phyloP scores from a whole-genome alignment of 352 stramenopile genomes.

The Phytopythium delawarense region DNA sequence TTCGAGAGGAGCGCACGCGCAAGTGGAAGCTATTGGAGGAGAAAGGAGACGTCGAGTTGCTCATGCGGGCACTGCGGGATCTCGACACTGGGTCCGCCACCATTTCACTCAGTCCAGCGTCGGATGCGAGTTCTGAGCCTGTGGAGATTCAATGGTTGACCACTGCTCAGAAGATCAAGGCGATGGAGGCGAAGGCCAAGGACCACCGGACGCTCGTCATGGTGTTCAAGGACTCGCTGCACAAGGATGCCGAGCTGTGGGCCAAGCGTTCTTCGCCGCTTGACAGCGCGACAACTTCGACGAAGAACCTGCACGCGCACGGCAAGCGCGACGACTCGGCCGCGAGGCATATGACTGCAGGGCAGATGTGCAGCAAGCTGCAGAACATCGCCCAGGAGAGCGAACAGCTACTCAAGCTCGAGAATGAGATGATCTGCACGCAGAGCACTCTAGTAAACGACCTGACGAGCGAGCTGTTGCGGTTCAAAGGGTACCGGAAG shows the following conservation, averaged over 20 bases:
- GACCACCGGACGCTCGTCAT: slow-evolving; percentile 78
- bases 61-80: slow-evolving; percentile 69
- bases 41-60: slow-evolving; percentile 79
- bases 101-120: background rate
- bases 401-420: slow-evolving; percentile 55
- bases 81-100: slow-evolving; percentile 22
- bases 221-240: slow-evolving; percentile 75
- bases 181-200: slow-evolving; percentile 66
- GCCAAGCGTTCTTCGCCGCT: slow-evolving; percentile 22
- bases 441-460: slow-evolving; percentile 65
- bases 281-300: slow-evolving; percentile 14
- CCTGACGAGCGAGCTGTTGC: slow-evolving; percentile 57
- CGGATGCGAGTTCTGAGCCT: slow-evolving; percentile 5
- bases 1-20: slow-evolving; percentile 72
- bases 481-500: slow-evolving; percentile 36
- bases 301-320: slow-evolving; percentile 19
- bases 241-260: slow-evolving; percentile 81
- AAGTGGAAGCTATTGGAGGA: slow-evolving; percentile 86
- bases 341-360: slow-evolving; percentile 70
- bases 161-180: slow-evolving; percentile 51
- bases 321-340: slow-evolving; percentile 59
- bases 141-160: slow-evolving; percentile 55
- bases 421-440: slow-evolving; percentile 58
- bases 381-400: slow-evolving; percentile 79
- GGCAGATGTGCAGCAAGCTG: slow-evolving; percentile 74